phyloP scores from a whole-genome alignment of 129 eudicot genomes.

The Pseudognaphalium luteoalbum region DNA sequence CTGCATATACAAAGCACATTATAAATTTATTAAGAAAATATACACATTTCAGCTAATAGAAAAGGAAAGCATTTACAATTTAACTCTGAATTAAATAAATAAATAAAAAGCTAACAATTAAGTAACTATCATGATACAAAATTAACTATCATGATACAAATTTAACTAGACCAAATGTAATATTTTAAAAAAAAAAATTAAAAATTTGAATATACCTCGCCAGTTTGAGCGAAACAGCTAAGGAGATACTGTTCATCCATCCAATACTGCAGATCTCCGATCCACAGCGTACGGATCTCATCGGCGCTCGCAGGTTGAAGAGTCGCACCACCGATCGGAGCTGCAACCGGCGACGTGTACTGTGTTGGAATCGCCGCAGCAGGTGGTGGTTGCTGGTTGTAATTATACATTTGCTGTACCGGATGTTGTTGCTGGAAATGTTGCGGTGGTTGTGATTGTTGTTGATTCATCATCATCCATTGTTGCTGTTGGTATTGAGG shows the following conservation, averaged over 20 bases:
- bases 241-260: slow-evolving; percentile 84
- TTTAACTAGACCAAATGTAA: too few relatives aligned
- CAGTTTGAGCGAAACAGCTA: slow-evolving; percentile 59
- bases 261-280: slow-evolving; percentile 96
- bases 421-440: slow-evolving; percentile 27
- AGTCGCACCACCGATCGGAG: slow-evolving; percentile 27
- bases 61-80: too few relatives aligned
- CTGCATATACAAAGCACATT: slow-evolving; percentile 34
- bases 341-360: neutral
- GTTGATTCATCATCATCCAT: slow-evolving; percentile 43
- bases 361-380: slow-evolving; percentile 28
- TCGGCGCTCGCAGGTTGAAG: slow-evolving; percentile 55
- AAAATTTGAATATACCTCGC: slow-evolving; percentile 54
- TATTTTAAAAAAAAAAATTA: neutral
- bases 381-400: slow-evolving; percentile 54
- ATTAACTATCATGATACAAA: too few relatives aligned
- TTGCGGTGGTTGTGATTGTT: neutral
- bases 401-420: slow-evolving; percentile 42
- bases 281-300: slow-evolving; percentile 89
- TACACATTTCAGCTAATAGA: too few relatives aligned
- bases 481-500: slow-evolving; percentile 51
- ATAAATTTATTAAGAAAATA: too few relatives aligned
- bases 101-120: too few relatives aligned
- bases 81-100: too few relatives aligned
- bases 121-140: too few relatives aligned